These are phyloP conservation scores for Streptanthus diversifolius DNA, from an alignment of 345 rosid species.

Conservation along the genomic window DNA sequence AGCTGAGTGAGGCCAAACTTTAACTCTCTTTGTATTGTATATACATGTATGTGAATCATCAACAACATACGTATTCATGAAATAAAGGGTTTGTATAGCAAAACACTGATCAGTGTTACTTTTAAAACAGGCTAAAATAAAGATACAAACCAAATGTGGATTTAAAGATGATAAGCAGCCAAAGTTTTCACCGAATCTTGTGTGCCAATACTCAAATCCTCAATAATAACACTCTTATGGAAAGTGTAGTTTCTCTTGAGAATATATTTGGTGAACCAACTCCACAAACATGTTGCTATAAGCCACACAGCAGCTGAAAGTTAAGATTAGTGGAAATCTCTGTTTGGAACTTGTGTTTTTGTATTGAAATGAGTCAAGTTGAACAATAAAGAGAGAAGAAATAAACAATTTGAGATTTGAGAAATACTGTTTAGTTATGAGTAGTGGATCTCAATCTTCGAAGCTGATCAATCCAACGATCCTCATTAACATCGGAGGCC, in stretches of 20 bases:
- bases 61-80: not conserved
- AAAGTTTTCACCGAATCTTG: not conserved
- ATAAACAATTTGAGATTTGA: not conserved
- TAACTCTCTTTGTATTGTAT: conserved; percentile 14
- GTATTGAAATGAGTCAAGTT: not conserved
- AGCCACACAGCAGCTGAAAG: not conserved
- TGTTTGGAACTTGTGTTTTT: not conserved
- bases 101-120: not conserved
- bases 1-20: not conserved
- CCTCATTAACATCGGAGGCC: conserved; percentile 59
- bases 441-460: conserved; percentile 49
- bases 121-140: not conserved
- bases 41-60: conserved; percentile 12
- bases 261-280: not conserved
- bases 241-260: not conserved
- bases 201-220: not conserved
- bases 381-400: not conserved
- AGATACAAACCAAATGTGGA: not conserved
- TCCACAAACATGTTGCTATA: too few species aligned
- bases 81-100: conserved; percentile 20
- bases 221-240: too few species aligned
- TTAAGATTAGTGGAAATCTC: not conserved
- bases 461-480: conserved; percentile 74
- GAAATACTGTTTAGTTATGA: not conserved
- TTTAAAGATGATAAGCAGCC: not conserved